Conservation (phyloP, 2,329 filamentous ascomycete genomes). For the Nemania bipapillata region DNA sequence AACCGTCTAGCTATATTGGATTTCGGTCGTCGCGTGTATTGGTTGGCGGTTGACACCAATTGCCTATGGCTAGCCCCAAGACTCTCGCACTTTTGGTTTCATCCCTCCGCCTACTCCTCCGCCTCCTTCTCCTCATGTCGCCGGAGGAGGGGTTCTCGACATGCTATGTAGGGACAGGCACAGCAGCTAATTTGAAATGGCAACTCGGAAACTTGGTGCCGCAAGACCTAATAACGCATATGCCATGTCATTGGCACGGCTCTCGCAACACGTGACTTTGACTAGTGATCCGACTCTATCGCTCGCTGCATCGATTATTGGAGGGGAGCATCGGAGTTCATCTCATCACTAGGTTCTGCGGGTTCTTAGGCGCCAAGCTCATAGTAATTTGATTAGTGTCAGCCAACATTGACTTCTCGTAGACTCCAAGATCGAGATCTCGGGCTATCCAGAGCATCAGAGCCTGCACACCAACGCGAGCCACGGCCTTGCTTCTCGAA, state of each 20-base stretch:
- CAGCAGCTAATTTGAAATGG: slow-evolving; percentile 2
- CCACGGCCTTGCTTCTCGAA: slow-evolving; percentile 22
- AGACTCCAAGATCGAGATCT: slow-evolving; percentile 37
- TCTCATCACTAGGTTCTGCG: slow-evolving; percentile 3
- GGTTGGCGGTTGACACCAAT: slow-evolving; percentile 5
- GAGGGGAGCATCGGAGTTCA: slow-evolving; percentile 3
- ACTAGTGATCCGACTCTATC: slow-evolving; percentile 10
- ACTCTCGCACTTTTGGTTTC: neutral
- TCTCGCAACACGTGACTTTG: slow-evolving; percentile 23
- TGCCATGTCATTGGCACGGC: slow-evolving; percentile 21
- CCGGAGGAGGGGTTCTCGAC: slow-evolving; percentile 14
- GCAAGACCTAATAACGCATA: slow-evolving; percentile 7
- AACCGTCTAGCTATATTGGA: slow-evolving; percentile 30
- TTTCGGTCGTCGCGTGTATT: slow-evolving; percentile 16
- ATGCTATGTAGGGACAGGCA: neutral
- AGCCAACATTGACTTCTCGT: slow-evolving; percentile 36
- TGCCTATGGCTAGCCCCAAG: neutral
- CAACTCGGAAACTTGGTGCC: slow-evolving; percentile 6
- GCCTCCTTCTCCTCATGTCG: slow-evolving; percentile 20
- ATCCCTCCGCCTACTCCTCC: too few relatives aligned
- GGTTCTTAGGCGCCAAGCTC: slow-evolving; percentile 7
- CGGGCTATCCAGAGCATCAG: slow-evolving; percentile 36
- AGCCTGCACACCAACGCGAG: slow-evolving; percentile 65
- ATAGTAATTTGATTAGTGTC: slow-evolving; percentile 13
- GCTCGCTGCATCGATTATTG: slow-evolving; percentile 13